These are phyloP conservation scores for Parastagonospora avenae DNA, from an alignment of 2,329 filamentous ascomycete genomes.

Conservation along the genomic window DNA sequence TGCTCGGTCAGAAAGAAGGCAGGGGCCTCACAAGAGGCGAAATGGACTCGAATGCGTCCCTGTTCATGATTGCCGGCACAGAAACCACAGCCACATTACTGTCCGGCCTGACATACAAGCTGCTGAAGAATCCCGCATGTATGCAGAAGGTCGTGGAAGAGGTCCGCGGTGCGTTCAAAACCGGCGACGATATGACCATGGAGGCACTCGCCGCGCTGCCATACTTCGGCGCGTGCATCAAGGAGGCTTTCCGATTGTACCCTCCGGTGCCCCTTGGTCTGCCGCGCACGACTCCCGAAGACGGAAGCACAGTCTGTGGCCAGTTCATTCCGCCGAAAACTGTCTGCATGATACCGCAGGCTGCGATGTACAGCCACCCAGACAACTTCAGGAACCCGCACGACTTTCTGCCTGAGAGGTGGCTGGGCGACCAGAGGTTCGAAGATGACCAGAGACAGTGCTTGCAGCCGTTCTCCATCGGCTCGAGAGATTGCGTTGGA, in stretches of 20 bases:
- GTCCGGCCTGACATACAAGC: slow-evolving; percentile 44
- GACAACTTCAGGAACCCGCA: slow-evolving; percentile 44
- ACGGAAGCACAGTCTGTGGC: slow-evolving; percentile 46
- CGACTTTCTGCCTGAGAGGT: slow-evolving; percentile 50
- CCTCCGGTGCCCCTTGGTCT: slow-evolving; percentile 47
- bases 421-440: slow-evolving; percentile 38
- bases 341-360: slow-evolving; percentile 21
- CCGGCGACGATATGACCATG: slow-evolving; percentile 43
- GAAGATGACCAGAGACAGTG: slow-evolving; percentile 37
- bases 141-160: slow-evolving; percentile 36
- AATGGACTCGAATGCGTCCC: slow-evolving; percentile 45
- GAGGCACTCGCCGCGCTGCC: slow-evolving; percentile 32
- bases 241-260: slow-evolving; percentile 51
- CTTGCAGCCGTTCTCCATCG: slow-evolving; percentile 53
- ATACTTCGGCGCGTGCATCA: slow-evolving; percentile 48
- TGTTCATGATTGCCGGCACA: slow-evolving; percentile 52
- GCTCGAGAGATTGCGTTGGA: slow-evolving; percentile 47
- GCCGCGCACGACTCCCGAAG: slow-evolving; percentile 41
- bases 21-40: slow-evolving; percentile 36
- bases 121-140: slow-evolving; percentile 35
- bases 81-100: slow-evolving; percentile 53
- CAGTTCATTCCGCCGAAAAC: slow-evolving; percentile 39
- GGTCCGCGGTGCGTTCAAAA: slow-evolving; percentile 31
- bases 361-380: slow-evolving; percentile 20
- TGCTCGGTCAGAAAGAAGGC: slow-evolving; percentile 41